These are phyloP conservation scores for Colletotrichum sidae DNA, from an alignment of 2,329 filamentous ascomycete species.

Conservation along the genomic window DNA sequence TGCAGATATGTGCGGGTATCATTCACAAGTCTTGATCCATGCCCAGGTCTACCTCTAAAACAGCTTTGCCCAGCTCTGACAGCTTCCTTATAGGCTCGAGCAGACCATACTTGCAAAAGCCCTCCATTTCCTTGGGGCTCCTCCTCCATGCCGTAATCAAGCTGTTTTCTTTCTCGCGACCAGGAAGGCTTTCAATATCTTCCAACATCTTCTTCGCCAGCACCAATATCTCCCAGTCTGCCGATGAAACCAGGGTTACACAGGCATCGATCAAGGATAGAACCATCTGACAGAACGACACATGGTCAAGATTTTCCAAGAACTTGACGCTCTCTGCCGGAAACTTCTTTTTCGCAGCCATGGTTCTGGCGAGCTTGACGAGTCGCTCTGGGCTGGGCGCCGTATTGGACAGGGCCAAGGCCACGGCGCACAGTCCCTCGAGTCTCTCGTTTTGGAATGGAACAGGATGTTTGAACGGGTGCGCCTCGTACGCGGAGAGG, in stretches of 20 bases:
- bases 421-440: slow-evolving; percentile 63
- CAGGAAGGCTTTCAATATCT: slow-evolving; percentile 60
- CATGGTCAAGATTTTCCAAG: slow-evolving; percentile 58
- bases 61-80: slow-evolving; percentile 56
- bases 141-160: slow-evolving; percentile 58
- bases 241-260: slow-evolving; percentile 54
- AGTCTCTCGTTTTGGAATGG: slow-evolving; percentile 63
- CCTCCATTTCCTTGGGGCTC: slow-evolving; percentile 50
- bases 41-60: slow-evolving; percentile 56
- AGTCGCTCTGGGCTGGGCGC: slow-evolving; percentile 52
- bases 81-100: slow-evolving; percentile 60
- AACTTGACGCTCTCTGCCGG: slow-evolving; percentile 3
- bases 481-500: slow-evolving; percentile 59
- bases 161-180: slow-evolving; percentile 56
- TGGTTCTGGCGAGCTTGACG: slow-evolving; percentile 41
- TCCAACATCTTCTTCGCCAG: slow-evolving; percentile 59
- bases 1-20: no score
- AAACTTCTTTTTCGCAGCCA: slow-evolving; percentile 37
- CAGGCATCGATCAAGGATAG: slow-evolving; percentile 60
- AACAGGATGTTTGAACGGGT: slow-evolving; percentile 62
- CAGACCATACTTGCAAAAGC: slow-evolving; percentile 63
- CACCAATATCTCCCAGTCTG: slow-evolving; percentile 58
- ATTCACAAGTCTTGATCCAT: slow-evolving; percentile 17
- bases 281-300: slow-evolving; percentile 65
- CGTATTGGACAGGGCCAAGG: slow-evolving; percentile 63